Evolutionary conservation across 805 yeast species (phyloP), one percentile per base, ranked within the genome.

Genomic region (Monosporozyma unispora): DNA sequence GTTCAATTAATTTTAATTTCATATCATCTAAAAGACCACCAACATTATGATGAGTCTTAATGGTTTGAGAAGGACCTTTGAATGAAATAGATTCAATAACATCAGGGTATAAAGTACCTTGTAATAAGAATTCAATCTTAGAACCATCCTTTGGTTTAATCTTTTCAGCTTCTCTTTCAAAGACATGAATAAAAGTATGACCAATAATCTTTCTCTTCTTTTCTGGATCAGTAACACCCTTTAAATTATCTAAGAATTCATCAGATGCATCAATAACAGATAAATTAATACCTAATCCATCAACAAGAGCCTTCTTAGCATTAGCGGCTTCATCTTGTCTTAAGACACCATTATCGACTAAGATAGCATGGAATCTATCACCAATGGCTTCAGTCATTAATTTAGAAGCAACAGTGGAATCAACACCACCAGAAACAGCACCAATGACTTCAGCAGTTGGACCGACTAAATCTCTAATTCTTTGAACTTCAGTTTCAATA

Each of bases 51-150:
- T 93, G 99, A 57, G 99, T 91, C 78, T 93, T 93, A 76, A 93
- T 93, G 61, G 99, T 93, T 76, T 91, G 98, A 49, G 98, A 91
- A 39, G 99, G 99, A 56, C 99, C 99, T 77, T 93, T 93, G 85
- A 93, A 93, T 22, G 97, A 90, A 66, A 93, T 91, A 52, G 96
- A 87, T 79, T 93, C 99, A 63, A 93, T 93, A 52, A 93, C 99
- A 72, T 93, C 99, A 46, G 99, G 99, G 74, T 93, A 93, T 61
- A 93, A 75, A 48, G 99, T 93, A 63, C 99, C 99, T 75, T 93
- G 99, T 64, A 93, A 79, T 65, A 93, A 74, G 74, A 78, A 93
- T 73, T 93, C 96, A 59, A 93, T 84, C 62, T 89, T 95, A 57
- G 84, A 81, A 58, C 93, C 96, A 59, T 84, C 84, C 58, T 80